Evolutionary conservation across 108 stramenopile species (phyloP), one percentile per base, ranked within the genome.

Genomic region (Nitzschia sp.): DNA sequence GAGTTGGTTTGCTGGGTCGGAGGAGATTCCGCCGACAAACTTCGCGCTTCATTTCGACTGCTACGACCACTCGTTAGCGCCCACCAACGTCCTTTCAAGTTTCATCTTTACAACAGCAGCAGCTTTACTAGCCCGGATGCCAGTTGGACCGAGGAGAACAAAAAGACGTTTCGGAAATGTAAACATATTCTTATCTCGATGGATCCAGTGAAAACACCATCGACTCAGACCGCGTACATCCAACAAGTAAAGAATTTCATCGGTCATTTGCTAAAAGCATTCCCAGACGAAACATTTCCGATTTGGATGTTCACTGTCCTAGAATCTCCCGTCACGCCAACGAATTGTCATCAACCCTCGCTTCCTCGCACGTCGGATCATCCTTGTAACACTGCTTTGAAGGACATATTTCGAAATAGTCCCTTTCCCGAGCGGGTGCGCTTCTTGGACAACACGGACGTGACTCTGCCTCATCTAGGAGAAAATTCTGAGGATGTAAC

Each of bases 1-100:
- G 85, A 85, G 54, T 36, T 85, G 4, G 68, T 85, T 0, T 85
- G 85, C 58, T 85, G 78, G 74, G 45, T 85, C 15, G 85, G 85
- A n/a, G 62, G 71, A n/a, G 24, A 66, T 1, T 79, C 78, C 6
- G 78, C 78, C 19, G 11, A 59, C 13, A 17, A 18, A 13, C 27
- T 77, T 2, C 46, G 59, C 21, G 30, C 54, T 5, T 34, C 74
- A 1, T 85, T 85, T 57, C 35, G 71, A 23, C n/a, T 66, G 15
- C 26, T 80, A 0, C 70, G 72, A 60, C 54, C 68, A 13, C 30
- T 29, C 3, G 35, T 85, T 2, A 38, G 26, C 18, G 25, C 46
- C 9, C 26, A 45, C 21, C 85, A 85, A 35, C 68, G 81, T 18
- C 85, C 85, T 3, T 85, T 85, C 62, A 85, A 85, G 46, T 85